A percentile compares a stretch with the other conserved stretches of the same genome.
These are phyloP conservation scores for Colletotrichum viniferum DNA, from an alignment of 2,329 filamentous ascomycete species.

Conservation along the genomic window DNA sequence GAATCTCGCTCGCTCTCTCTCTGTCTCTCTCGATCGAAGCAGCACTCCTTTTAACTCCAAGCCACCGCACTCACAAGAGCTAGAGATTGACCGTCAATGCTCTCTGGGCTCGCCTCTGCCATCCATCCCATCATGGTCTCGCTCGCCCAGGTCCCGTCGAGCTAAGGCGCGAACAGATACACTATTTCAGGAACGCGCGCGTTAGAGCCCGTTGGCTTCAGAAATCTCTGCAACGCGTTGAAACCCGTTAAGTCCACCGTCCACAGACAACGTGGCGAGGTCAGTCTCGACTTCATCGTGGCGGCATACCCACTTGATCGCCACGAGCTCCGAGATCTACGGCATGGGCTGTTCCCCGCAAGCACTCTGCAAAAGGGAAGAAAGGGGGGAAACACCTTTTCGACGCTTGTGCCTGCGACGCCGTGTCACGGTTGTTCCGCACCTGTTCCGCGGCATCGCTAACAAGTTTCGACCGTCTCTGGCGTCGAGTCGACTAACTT, in stretches of 20 bases:
- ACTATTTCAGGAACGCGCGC: slow-evolving; percentile 15
- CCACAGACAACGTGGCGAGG: slow-evolving; percentile 7
- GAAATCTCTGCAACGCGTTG: neutral
- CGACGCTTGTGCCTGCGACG: neutral
- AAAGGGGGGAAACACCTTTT: neutral
- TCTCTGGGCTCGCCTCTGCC: neutral
- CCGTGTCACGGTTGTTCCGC: neutral
- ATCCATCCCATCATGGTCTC: slow-evolving; percentile 13
- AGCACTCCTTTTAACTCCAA: neutral
- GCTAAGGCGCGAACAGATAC: neutral
- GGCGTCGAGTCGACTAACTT: neutral
- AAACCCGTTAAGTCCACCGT: neutral
- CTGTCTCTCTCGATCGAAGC: neutral
- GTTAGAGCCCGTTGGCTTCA: neutral
- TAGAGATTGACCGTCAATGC: neutral
- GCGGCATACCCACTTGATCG: slow-evolving; percentile 13
- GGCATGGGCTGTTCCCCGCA: slow-evolving; percentile 10
- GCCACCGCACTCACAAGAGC: neutral
- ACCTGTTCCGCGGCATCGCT: neutral
- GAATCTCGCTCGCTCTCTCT: neutral
- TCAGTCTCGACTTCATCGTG: neutral
- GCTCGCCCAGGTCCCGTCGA: neutral
- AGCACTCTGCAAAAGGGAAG: neutral
- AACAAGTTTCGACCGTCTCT: neutral
- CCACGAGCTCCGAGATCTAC: slow-evolving; percentile 13